Conservation (phyloP, 2,329 filamentous ascomycete species). For the Myotisia sp. region DNA sequence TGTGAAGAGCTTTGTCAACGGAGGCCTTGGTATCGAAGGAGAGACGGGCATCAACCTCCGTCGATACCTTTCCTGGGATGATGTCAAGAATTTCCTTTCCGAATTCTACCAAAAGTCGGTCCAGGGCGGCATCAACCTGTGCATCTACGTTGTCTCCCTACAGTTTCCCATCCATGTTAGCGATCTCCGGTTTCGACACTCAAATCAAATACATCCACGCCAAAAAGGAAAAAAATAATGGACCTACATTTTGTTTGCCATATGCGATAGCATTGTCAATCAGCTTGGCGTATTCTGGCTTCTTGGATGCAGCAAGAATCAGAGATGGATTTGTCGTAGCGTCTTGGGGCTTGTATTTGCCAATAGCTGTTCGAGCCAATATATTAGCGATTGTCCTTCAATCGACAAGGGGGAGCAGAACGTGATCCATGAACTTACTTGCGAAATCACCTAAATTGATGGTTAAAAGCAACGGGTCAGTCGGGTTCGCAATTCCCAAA, state of each 20-base stretch:
- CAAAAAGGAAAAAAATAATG: too few species aligned
- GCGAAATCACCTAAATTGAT: conserved; percentile 53
- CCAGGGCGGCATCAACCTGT: conserved; percentile 79
- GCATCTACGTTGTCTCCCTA: conserved; percentile 52
- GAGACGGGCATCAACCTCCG: conserved; percentile 90
- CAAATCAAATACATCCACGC: conserved; percentile 18
- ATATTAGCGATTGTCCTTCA: conserved; percentile 6
- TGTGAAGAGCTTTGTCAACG: conserved; percentile 88
- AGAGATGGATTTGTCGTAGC: conserved; percentile 98
- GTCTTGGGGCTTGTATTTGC: conserved; percentile 99
- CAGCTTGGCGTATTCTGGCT: conserved; percentile 84
- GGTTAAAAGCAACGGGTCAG: conserved; percentile 9
- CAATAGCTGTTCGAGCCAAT: conserved; percentile 55
- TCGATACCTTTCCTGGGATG: conserved; percentile 96
- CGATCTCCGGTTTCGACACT: neutral
- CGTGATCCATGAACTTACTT: conserved; percentile 41
- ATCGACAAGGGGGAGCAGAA: too few species aligned
- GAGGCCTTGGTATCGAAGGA: conserved; percentile 91
- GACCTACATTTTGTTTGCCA: conserved; percentile 66
- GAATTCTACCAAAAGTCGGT: conserved; percentile 93
- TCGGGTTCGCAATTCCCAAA: neutral
- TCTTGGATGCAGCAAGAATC: conserved; percentile 96
- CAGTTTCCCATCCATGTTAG: conserved; percentile 1
- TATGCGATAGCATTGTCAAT: conserved; percentile 74
- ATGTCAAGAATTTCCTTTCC: conserved; percentile 95